Evolutionary conservation across 257 asterid species (phyloP).

Genomic region (Asclepias syriaca): DNA sequence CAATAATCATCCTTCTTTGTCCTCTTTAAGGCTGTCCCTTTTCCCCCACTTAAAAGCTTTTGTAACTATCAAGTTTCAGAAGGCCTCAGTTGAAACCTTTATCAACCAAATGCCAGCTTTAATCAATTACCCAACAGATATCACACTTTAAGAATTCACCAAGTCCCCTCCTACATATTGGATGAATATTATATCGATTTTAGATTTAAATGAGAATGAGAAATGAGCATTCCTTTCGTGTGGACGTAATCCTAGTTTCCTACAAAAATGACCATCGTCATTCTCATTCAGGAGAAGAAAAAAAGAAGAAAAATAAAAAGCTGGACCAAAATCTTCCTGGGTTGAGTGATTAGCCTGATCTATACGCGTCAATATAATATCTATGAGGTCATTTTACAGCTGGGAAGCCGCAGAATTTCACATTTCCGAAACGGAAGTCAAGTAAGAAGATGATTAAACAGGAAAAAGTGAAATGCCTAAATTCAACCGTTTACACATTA

Average conservation of each 20-base stretch:
- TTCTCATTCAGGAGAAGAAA: background rate
- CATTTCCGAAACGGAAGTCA: slow-evolving; percentile 11
- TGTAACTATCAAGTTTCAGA: background rate
- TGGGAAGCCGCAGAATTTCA: slow-evolving; percentile 7
- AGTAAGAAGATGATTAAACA: background rate
- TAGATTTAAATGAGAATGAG: background rate
- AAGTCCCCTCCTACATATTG: background rate
- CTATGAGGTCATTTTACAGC: background rate
- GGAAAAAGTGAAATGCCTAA: slow-evolving; percentile 2
- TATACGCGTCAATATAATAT: background rate
- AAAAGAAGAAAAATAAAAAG: too few species aligned
- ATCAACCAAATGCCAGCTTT: too few species aligned
- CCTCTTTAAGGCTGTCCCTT: background rate
- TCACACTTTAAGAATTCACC: background rate
- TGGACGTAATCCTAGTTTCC: background rate
- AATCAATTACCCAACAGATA: background rate
- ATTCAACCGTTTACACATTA: background rate
- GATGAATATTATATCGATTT: background rate
- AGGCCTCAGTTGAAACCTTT: background rate
- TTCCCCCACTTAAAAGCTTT: background rate
- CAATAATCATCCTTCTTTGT: background rate
- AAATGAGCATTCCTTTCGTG: background rate
- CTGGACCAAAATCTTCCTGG: background rate
- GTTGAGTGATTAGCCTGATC: background rate
- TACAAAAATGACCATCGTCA: background rate